Conservation (phyloP, 495 filamentous ascomycete genomes). For the Lophiostoma macrostomum region DNA sequence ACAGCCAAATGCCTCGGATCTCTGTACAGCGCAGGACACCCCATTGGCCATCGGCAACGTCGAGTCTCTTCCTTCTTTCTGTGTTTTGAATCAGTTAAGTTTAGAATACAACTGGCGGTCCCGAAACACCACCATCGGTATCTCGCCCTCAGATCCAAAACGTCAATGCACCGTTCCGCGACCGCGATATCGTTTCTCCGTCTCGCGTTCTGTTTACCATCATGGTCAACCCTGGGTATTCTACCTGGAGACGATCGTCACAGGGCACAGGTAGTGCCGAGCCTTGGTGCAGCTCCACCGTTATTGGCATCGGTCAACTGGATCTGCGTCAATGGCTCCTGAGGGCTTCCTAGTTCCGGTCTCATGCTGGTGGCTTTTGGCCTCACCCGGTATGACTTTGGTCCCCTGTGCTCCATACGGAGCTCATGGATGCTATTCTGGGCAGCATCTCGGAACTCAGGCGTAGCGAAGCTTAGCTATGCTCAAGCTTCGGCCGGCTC, state of each 20-base stretch:
- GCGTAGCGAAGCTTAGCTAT: slow-evolving; percentile 14
- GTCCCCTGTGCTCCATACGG: slow-evolving; percentile 1
- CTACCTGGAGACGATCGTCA: slow-evolving; percentile 7
- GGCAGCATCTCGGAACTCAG: not conserved
- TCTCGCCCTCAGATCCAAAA: slow-evolving; percentile 23
- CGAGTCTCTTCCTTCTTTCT: slow-evolving; percentile 10
- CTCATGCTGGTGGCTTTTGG: slow-evolving; percentile 8
- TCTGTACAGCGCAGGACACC: not conserved
- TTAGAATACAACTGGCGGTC: slow-evolving; percentile 1
- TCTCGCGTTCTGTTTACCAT: not conserved
- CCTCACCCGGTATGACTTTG: not conserved
- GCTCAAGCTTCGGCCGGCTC: slow-evolving; percentile 10
- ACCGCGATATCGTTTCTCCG: slow-evolving; percentile 20
- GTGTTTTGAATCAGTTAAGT: slow-evolving; percentile 33
- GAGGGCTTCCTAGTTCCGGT: slow-evolving; percentile 5
- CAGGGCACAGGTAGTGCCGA: not conserved
- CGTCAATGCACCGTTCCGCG: slow-evolving; percentile 18
- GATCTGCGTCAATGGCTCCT: slow-evolving; percentile 5
- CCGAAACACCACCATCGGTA: slow-evolving; percentile 19
- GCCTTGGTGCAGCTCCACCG: not conserved
- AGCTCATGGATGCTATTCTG: slow-evolving; percentile 7
- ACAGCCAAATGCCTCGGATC: slow-evolving; percentile 13
- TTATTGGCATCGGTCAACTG: slow-evolving; percentile 7
- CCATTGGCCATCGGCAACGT: slow-evolving; percentile 1
- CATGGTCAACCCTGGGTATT: slow-evolving; percentile 6